These are phyloP conservation scores for Neopestalotiopsis sp. DNA, from an alignment of 2,329 filamentous ascomycete species.

Conservation along the genomic window DNA sequence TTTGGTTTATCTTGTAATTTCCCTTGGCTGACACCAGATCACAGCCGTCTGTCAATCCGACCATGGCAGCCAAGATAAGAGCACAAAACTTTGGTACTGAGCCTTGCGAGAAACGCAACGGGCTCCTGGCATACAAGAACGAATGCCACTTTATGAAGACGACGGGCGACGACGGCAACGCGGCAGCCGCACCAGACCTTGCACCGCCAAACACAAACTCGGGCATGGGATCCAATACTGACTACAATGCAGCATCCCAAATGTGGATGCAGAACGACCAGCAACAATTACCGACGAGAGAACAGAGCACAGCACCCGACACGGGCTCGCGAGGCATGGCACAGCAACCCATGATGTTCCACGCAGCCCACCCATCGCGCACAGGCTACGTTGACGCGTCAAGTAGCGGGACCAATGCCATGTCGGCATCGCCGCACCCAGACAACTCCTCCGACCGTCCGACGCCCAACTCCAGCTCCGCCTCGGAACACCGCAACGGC, in stretches of 20 bases:
- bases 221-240: slow-evolving; percentile 13
- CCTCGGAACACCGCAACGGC: slow-evolving; percentile 47
- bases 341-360: slow-evolving; percentile 22
- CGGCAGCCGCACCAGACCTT: slow-evolving; percentile 44
- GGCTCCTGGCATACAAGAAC: slow-evolving; percentile 50
- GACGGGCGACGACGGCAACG: slow-evolving; percentile 45
- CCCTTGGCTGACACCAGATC: neutral
- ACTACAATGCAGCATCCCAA: slow-evolving; percentile 19
- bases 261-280: slow-evolving; percentile 47
- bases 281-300: slow-evolving; percentile 38
- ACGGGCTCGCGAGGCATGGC: slow-evolving; percentile 17
- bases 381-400: slow-evolving; percentile 47
- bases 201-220: slow-evolving; percentile 33
- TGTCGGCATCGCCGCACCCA: slow-evolving; percentile 54
- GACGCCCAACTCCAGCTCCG: slow-evolving; percentile 63
- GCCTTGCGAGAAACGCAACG: slow-evolving; percentile 25
- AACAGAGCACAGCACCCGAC: slow-evolving; percentile 28
- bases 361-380: neutral
- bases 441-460: slow-evolving; percentile 56
- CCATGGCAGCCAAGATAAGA: slow-evolving; percentile 19
- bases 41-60: slow-evolving; percentile 21
- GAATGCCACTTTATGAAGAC: slow-evolving; percentile 49
- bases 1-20: too few species aligned
- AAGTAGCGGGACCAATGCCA: slow-evolving; percentile 49
- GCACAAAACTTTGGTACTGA: slow-evolving; percentile 16